Percentiles rank a stretch among this genome's conserved stretches.
phyloP scores from a whole-genome alignment of 2,329 filamentous ascomycete genomes.

The Paecilomyces variotii region DNA sequence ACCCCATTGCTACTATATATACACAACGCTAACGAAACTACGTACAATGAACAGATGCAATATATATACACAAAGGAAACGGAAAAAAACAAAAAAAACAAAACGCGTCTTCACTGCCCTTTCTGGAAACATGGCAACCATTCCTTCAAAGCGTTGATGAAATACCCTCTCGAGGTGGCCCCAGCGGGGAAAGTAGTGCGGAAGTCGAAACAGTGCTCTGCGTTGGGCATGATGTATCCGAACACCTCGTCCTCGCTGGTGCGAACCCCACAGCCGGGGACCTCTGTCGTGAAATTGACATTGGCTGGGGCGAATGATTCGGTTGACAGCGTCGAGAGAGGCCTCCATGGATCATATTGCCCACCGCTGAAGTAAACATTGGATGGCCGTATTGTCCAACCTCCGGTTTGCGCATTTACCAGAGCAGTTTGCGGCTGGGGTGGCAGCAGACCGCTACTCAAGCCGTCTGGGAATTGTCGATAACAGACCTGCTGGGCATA shows the following conservation, averaged over 20 bases:
- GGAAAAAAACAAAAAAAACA: too few relatives aligned
- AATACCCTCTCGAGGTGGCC: conserved; percentile 26
- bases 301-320: conserved; percentile 34
- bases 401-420: conserved; percentile 40
- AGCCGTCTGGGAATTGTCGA: conserved; percentile 40
- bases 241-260: conserved; percentile 36
- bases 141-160: conserved; percentile 33
- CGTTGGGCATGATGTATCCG: conserved; percentile 39
- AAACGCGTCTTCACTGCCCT: background rate
- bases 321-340: conserved; percentile 36
- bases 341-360: conserved; percentile 47
- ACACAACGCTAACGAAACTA: background rate
- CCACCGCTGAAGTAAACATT: conserved; percentile 45
- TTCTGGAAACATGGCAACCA: conserved; percentile 40
- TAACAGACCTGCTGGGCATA: conserved; percentile 41
- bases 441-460: conserved; percentile 33
- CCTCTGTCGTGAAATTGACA: conserved; percentile 28
- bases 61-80: background rate
- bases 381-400: conserved; percentile 45
- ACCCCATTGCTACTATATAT: background rate
- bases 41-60: background rate
- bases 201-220: conserved; percentile 45
- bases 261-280: conserved; percentile 37
- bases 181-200: conserved; percentile 23
- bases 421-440: conserved; percentile 28